These are phyloP conservation scores for Erigeron philadelphicus DNA, from an alignment of 140 eudicot species.

Conservation along the genomic window DNA sequence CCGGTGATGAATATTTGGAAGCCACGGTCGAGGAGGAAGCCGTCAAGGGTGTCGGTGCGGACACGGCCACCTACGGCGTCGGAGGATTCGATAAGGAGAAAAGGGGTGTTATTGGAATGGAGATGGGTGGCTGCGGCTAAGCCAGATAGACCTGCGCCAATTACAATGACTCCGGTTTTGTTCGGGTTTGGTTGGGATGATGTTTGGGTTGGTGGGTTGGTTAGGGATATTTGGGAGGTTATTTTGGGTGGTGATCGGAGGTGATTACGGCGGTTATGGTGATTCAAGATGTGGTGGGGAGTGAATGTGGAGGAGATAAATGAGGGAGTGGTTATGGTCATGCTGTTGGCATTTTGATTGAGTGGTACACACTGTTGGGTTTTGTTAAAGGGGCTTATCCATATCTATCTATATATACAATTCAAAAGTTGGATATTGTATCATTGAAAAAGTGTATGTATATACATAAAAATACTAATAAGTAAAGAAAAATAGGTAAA, in stretches of 20 bases:
- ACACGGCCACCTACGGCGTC: conserved; percentile 97
- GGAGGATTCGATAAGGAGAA: conserved; percentile 74
- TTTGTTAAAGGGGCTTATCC: conserved; percentile 27
- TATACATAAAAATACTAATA: too few relatives aligned
- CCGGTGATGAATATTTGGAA: conserved; percentile 97
- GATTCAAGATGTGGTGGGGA: conserved; percentile 34
- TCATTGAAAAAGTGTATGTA: too few relatives aligned
- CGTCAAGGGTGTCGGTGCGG: conserved; percentile 78
- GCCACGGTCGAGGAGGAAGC: conserved; percentile 91
- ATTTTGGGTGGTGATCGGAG: conserved; percentile 27
- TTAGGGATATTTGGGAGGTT: conserved; percentile 38
- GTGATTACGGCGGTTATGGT: conserved; percentile 22
- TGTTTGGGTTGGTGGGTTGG: conserved; percentile 32
- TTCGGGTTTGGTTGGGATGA: conserved; percentile 23
- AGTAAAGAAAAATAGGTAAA: too few relatives aligned
- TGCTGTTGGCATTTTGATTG: conserved; percentile 32
- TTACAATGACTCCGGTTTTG: conserved; percentile 50
- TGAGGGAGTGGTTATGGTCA: conserved; percentile 35
- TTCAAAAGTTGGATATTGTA: too few relatives aligned
- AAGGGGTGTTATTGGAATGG: conserved; percentile 60
- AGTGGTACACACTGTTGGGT: conserved; percentile 18
- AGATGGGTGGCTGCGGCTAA: conserved; percentile 79
- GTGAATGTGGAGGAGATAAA: conserved; percentile 28
- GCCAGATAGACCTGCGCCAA: conserved; percentile 97
- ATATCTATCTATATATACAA: background rate